Conservation (phyloP, 768 basidiomycete species). For the Boletus speciosus region DNA sequence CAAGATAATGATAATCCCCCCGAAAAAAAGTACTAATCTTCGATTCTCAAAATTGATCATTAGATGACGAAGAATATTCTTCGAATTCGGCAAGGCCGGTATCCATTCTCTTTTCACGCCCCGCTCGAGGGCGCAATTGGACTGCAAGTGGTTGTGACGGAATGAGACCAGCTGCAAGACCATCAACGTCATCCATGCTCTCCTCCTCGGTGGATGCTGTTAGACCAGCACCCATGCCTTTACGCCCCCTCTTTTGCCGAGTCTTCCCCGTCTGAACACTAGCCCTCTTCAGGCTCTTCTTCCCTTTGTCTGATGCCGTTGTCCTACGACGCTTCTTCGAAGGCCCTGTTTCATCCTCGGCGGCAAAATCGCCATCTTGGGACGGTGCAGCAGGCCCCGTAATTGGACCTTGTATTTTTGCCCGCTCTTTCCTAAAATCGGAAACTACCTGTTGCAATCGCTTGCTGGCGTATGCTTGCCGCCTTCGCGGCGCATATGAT, state of each 20-base stretch:
- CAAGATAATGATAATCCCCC: not conserved
- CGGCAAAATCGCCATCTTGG: slow-evolving; percentile 26
- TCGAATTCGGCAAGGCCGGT: slow-evolving; percentile 2
- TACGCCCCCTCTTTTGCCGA: slow-evolving; percentile 2
- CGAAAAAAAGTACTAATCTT: not conserved
- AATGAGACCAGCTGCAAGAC: not conserved
- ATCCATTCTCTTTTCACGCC: slow-evolving; percentile 26
- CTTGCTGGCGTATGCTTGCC: slow-evolving; percentile 82
- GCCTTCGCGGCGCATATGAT: slow-evolving; percentile 70
- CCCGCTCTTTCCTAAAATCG: slow-evolving; percentile 60
- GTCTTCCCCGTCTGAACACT: not conserved
- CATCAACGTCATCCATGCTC: slow-evolving; percentile 16
- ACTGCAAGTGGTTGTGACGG: slow-evolving; percentile 27
- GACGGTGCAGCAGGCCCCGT: slow-evolving; percentile 16
- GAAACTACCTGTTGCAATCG: slow-evolving; percentile 83
- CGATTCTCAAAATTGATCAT: not conserved
- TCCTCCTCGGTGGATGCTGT: slow-evolving; percentile 11
- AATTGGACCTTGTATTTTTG: slow-evolving; percentile 15
- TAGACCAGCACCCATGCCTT: not conserved
- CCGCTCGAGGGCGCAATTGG: slow-evolving; percentile 42
- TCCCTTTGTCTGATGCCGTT: slow-evolving; percentile 14
- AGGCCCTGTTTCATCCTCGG: slow-evolving; percentile 25
- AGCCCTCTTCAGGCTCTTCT: not conserved
- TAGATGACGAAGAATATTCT: slow-evolving; percentile 1
- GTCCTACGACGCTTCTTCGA: slow-evolving; percentile 33